These are phyloP conservation scores for Candida qinlingensis DNA, from an alignment of 805 yeast species.

Conservation along the genomic window DNA sequence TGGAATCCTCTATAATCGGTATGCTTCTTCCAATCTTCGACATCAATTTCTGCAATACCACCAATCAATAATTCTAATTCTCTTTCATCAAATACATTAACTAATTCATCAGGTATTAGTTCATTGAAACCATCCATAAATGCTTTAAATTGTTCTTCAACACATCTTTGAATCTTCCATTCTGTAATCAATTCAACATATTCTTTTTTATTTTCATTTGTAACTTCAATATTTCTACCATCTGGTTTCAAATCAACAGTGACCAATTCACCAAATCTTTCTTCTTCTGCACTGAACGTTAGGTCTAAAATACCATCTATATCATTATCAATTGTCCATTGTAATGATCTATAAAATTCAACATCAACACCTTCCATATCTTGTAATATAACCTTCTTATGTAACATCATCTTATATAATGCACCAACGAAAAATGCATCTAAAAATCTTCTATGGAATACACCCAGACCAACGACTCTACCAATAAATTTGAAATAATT, in stretches of 20 bases:
- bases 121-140: slow-evolving; percentile 97
- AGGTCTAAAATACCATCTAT: slow-evolving; percentile 82
- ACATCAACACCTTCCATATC: slow-evolving; percentile 99
- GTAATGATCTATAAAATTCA: slow-evolving; percentile 88
- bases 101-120: slow-evolving; percentile 92
- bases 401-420: slow-evolving; percentile 93
- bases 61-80: slow-evolving; percentile 95
- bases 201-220: slow-evolving; percentile 91
- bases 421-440: slow-evolving; percentile 99
- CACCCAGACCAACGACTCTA: slow-evolving; percentile 96
- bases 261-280: slow-evolving; percentile 88
- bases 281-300: slow-evolving; percentile 87
- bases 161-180: slow-evolving; percentile 91
- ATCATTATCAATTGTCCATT: slow-evolving; percentile 94
- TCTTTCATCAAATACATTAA: slow-evolving; percentile 95
- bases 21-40: slow-evolving; percentile 98
- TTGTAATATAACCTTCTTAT: slow-evolving; percentile 88
- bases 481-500: slow-evolving; percentile 98
- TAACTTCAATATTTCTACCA: slow-evolving; percentile 86
- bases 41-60: slow-evolving; percentile 96
- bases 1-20: slow-evolving; percentile 98
- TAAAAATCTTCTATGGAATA: slow-evolving; percentile 94
- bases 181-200: slow-evolving; percentile 92
- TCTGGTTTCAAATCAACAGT: slow-evolving; percentile 85
- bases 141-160: slow-evolving; percentile 93